Evolutionary conservation across 768 basidiomycete species (phyloP).

Genomic region (Albatrellus ellisii): DNA sequence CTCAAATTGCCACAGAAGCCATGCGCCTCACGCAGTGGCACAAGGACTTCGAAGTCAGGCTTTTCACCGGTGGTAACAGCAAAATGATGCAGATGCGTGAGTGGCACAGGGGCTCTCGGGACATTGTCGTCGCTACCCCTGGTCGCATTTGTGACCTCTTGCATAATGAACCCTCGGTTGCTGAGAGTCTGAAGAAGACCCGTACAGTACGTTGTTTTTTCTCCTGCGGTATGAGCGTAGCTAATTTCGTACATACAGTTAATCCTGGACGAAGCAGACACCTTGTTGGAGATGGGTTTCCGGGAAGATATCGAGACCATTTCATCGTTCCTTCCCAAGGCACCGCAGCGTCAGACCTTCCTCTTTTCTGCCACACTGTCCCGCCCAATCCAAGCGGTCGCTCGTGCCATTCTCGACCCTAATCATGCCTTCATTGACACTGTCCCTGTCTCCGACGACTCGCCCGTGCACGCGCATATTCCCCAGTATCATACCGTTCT

Average conservation of each 20-base stretch:
- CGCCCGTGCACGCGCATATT: conserved; percentile 61
- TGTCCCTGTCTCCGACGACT: conserved; percentile 41
- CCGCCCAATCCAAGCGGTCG: conserved; percentile 54
- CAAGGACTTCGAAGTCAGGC: conserved; percentile 48
- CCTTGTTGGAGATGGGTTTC: conserved; percentile 87
- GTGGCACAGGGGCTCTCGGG: conserved; percentile 50
- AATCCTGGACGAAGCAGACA: conserved; percentile 88
- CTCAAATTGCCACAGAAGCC: conserved; percentile 82
- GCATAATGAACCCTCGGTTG: conserved; percentile 40
- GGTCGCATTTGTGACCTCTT: conserved; percentile 73
- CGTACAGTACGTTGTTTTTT: conserved; percentile 36
- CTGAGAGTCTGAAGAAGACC: conserved; percentile 36
- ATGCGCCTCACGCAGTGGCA: conserved; percentile 48
- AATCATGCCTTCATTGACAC: conserved; percentile 67
- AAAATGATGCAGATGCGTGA: conserved; percentile 53
- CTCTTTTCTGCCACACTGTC: conserved; percentile 87
- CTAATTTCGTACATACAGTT: conserved; percentile 33
- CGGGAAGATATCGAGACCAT: conserved; percentile 74
- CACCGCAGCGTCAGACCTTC: conserved; percentile 72
- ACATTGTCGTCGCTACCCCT: conserved; percentile 86
- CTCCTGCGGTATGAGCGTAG: background rate
- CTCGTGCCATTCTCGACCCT: conserved; percentile 39
- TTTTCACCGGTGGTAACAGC: conserved; percentile 69
- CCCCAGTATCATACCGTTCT: conserved; percentile 77
- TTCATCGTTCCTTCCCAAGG: conserved; percentile 40